Percentiles rank a stretch among this genome's conserved stretches.
These are phyloP conservation scores for Botrytis sinoallii DNA, from an alignment of 2,329 filamentous ascomycete genomes.

Conservation along the genomic window DNA sequence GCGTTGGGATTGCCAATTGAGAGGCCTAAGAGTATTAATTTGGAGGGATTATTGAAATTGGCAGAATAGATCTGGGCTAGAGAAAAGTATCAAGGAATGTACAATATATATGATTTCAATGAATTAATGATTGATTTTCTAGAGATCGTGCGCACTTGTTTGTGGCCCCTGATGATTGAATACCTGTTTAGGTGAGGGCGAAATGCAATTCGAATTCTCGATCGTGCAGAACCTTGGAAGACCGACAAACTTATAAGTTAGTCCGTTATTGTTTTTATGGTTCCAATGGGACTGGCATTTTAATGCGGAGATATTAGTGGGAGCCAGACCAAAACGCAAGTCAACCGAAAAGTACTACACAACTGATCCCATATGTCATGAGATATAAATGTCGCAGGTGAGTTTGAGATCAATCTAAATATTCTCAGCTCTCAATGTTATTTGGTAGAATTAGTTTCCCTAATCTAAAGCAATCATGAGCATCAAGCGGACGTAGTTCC, in stretches of 20 bases:
- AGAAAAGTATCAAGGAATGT: background rate
- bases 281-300: background rate
- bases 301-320: accelerated
- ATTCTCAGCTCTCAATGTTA: background rate
- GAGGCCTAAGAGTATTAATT: conserved; percentile 94
- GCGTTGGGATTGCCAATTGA: conserved; percentile 93
- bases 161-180: too few species aligned
- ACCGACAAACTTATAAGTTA: background rate
- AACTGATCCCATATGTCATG: background rate
- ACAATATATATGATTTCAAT: background rate
- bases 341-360: background rate
- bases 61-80: conserved; percentile 43
- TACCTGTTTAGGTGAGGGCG: background rate
- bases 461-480: accelerated
- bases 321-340: background rate
- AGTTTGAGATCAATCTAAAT: background rate
- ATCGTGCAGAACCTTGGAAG: background rate
- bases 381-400: accelerated
- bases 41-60: conserved; percentile 76
- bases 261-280: background rate
- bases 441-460: background rate
- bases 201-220: background rate
- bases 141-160: background rate
- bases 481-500: background rate
- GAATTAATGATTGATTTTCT: background rate